Percentiles rank a stretch among this genome's conserved stretches.
phyloP scores from a whole-genome alignment of 1,284 basidiomycete species.

The Ganoderma boninense region DNA sequence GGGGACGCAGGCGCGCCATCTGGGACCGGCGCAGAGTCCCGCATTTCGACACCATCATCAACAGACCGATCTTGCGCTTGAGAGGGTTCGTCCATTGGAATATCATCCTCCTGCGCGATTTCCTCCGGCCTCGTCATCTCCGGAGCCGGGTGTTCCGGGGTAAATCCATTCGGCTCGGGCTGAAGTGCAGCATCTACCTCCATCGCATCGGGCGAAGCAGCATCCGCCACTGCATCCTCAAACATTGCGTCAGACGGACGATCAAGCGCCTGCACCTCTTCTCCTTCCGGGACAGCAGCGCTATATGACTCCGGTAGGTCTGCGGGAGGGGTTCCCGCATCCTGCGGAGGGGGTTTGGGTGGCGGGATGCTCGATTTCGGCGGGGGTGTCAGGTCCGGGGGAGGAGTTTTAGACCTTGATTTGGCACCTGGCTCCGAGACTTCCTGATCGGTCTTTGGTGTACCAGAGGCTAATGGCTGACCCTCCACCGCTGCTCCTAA shows the following conservation, averaged over 20 bases:
- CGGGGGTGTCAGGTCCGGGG: neutral
- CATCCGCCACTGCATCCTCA: neutral
- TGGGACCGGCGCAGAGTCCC: neutral
- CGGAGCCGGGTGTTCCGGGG: neutral
- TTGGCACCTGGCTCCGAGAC: neutral
- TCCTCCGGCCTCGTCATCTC: neutral
- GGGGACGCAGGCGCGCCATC: neutral
- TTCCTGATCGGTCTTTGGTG: neutral
- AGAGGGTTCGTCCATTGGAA: neutral
- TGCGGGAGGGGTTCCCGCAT: neutral
- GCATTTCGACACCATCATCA: slow-evolving; percentile 10
- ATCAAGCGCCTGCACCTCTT: neutral
- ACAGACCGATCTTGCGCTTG: neutral
- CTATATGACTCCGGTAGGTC: neutral
- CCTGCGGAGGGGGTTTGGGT: no score
- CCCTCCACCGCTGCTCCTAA: neutral
- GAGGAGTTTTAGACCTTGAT: neutral
- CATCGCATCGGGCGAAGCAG: slow-evolving; percentile 18
- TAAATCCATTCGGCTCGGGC: neutral
- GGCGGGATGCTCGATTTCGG: neutral
- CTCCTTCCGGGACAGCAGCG: neutral
- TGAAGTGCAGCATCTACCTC: slow-evolving; percentile 4
- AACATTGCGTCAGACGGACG: neutral
- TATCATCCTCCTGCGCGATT: neutral
- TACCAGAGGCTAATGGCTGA: neutral